Evolutionary conservation across 2,329 filamentous ascomycete genomes (phyloP), one percentile per base, ranked within the genome.

Genomic region (Calonectria multiphialidica): DNA sequence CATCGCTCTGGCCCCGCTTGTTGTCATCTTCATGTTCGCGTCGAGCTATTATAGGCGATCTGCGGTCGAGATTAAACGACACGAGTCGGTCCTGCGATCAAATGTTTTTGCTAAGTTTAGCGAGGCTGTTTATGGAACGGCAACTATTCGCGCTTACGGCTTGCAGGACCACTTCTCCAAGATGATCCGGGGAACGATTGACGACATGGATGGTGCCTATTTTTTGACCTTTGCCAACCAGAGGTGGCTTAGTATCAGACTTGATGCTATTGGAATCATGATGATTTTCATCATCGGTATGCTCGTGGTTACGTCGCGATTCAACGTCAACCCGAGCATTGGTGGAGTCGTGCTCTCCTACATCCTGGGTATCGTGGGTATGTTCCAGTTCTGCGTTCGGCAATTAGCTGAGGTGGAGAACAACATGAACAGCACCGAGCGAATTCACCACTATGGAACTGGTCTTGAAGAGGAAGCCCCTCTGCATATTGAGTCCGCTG

Each of bases 301-400:
- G 72, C 87, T 98, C 21, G 96, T 98, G 45, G 95, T 98, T 33
- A 98, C 96, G 0, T 96, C 94, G 30, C 93, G 96, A 21, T 98
- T 98, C 86, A 91, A 90, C 72, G 94, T 98, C 72, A 88, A 92
- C 42, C 96, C 96, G 2, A 95, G 94, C 61, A 98, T 95, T 68
- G 93, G 91, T 50, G 97, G 96, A 23, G 87, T 98, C 49, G 95
- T 98, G 0, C 88, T 98, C 28, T 97, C 94, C 53, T 98, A 98
- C 83, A 97, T 98, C 80, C 88, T 98, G n/a, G 90, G 93, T 12
- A 97, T 98, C 79, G 95, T 98, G 21, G 94, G 97, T 83, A 95
- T 98, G 93, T 93, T 98, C 74, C 96, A 98, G 81, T 98, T 98
- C 83, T 96, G 95, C 1, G 95, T 98, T n/a, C 91, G 96, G n/a